Conservation (phyloP, 345 rosid genomes). For the Mallotus nudiflorus region DNA sequence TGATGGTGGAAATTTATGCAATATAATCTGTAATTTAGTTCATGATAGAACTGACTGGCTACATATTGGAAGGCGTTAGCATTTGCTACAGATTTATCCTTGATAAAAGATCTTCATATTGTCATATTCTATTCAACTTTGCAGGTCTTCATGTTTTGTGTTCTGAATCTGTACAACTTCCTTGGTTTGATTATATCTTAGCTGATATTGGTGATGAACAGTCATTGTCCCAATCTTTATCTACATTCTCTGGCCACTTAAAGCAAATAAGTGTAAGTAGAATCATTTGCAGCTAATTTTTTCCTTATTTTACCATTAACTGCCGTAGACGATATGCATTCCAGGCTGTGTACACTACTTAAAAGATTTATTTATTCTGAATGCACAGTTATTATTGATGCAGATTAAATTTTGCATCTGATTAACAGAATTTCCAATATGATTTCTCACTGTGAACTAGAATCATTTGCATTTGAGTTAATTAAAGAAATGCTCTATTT, state of each 20-base stretch:
- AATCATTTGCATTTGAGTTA: not conserved
- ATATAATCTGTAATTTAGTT: not conserved
- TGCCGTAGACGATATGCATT: constrained; percentile 1
- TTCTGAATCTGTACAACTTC: constrained; percentile 77
- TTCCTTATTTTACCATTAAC: not conserved
- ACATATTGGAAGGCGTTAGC: not conserved
- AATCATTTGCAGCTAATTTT: constrained; percentile 11
- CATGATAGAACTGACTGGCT: not conserved
- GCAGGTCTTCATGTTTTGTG: constrained; percentile 85
- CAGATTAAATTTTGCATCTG: not conserved
- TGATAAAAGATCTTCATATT: not conserved
- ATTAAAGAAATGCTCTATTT: not conserved
- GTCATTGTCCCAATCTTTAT: constrained; percentile 83
- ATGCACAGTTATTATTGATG: not conserved
- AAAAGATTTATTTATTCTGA: not conserved
- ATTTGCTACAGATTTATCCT: not conserved
- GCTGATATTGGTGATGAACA: constrained; percentile 98
- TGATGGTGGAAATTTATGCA: not conserved
- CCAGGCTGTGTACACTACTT: constrained; percentile 5
- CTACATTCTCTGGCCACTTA: constrained; percentile 94
- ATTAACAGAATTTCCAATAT: not conserved
- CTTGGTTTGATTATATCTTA: constrained; percentile 92
- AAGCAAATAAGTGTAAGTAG: constrained; percentile 81
- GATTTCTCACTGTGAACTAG: constrained; percentile 3
- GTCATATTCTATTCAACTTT: constrained; percentile 16